These are phyloP conservation scores for Leucocoprinus sp. DNA, from an alignment of 768 basidiomycete genomes.

Conservation along the genomic window DNA sequence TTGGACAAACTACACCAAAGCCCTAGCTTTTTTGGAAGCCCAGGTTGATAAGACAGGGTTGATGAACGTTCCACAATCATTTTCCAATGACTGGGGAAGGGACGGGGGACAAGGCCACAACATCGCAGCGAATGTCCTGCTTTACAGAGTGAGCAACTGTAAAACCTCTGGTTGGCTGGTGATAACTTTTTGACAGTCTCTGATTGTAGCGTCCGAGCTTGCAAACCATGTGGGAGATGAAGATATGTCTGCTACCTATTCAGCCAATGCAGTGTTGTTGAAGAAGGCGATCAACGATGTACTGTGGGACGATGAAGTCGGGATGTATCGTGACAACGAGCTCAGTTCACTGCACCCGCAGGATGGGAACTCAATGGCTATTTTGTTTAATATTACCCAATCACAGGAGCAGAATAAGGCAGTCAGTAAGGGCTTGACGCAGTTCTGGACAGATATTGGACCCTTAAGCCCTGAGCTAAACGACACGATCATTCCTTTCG, in stretches of 20 bases:
- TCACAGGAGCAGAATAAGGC: constrained; percentile 28
- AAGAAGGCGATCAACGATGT: constrained; percentile 33
- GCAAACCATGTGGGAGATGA: constrained; percentile 22
- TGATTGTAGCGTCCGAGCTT: constrained; percentile 28
- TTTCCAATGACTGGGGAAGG: constrained; percentile 42
- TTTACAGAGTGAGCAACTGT: constrained; percentile 27
- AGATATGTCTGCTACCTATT: constrained; percentile 19
- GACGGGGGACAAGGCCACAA: constrained; percentile 38
- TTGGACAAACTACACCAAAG: constrained; percentile 40
- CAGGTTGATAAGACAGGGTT: constrained; percentile 31
- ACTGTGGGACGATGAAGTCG: constrained; percentile 34
- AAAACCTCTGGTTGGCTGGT: not conserved
- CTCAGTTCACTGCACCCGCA: constrained; percentile 34
- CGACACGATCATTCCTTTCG: constrained; percentile 44
- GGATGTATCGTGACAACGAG: constrained; percentile 42
- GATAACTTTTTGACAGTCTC: constrained; percentile 17
- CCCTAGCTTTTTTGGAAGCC: constrained; percentile 29
- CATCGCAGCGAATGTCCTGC: constrained; percentile 37
- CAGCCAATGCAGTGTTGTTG: constrained; percentile 27
- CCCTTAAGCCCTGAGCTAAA: constrained; percentile 41
- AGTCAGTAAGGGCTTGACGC: constrained; percentile 34
- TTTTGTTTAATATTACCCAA: constrained; percentile 38
- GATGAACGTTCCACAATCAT: constrained; percentile 31
- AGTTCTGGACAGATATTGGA: constrained; percentile 42
- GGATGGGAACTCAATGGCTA: constrained; percentile 41